Base-by-base conservation (phyloP, 2,329 filamentous ascomycete species). In the Alternaria viburni region DNA sequence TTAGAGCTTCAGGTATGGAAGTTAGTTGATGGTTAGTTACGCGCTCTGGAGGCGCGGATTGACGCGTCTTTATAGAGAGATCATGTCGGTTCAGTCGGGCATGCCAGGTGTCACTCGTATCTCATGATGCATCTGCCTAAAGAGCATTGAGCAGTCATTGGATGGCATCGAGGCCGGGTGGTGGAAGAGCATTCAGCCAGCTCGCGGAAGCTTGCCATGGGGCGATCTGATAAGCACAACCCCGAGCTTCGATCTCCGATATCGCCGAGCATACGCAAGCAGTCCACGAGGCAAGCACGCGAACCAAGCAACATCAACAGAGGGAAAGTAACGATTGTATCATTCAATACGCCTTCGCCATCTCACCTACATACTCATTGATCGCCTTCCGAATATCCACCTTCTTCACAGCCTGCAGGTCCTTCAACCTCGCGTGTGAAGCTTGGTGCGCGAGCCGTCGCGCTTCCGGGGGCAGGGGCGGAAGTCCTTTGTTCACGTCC, bases 161-260 rank as follows among this genome's bases (percentile, higher is more conserved):
- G 36, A 52, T n/a, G 3, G 44, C 45, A 25, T 28, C 26, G 52
- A 12, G 9, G 45, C 9, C 21, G 46, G 17, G 21, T 45, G 9
- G 46, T 52, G 59, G 63, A 62, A 26, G 55, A 65, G 56, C 44
- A 4, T 61, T 58, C 58, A 59, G 17, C 59, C 62, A 36, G 57
- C 28, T 26, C 25, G 41, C 15, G 4, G 30, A 44, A 51, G 44
- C 45, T 50, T 19, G 45, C 50, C n/a, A 43, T 26, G 5, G 13
- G n/a, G 17, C 26, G 23, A 57, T 57, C 57, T 36, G 58, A 52
- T 55, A 54, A 17, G 41, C 21, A 21, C 36, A 66, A 30, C 45
- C 57, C 64, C 61, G 61, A 64, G 28, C 28, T 44, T 15, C 13
- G 45, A 68, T 61, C 23, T 66, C 63, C 60, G 60, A 51, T 21